Base-by-base conservation (phyloP, 2,329 filamentous ascomycete species). In the Fusarium paranaense region DNA sequence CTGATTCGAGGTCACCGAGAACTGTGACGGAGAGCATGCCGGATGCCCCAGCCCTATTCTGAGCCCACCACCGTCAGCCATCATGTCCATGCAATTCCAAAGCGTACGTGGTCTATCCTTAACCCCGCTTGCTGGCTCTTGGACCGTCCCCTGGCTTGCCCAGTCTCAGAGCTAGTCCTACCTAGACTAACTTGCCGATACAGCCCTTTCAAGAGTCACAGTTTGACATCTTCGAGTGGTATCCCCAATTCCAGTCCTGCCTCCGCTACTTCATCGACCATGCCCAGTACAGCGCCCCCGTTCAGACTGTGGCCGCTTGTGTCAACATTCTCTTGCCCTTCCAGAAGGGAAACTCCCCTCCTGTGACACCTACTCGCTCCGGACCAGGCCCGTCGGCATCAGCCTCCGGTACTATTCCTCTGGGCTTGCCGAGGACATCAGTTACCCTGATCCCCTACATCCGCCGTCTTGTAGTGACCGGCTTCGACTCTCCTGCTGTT, bases 251-350 rank as follows among this genome's bases (percentile, higher is more conserved):
- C 82, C 93, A 97, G 83, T 95, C 91, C 74, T 99, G 97, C 83
- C 91, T 96, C 76, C 90, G 91, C 66, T 98, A 96, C 85, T 99
- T 98, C 80, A 87, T 98, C 79, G 94, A 98, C 78, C 92, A 96
- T 80, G 95, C 95, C 8, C 96, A 98, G 81, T 92, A 97, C 82
- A 93, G 91, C 73, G 89, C 88, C 20, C 90, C 92, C 11, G 94
- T 98, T 16, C 95, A 98, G 84, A 94, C 95, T 10, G 90, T 98
- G 57, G 95, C 95, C 22, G 93, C 95, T 8, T 95, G 97, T 82
- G 87, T 98, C 84, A 98, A 98, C 83, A 98, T 98, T 80, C 91
- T 91, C 71, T 89, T 98, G 0, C 97, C 97, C 3, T 97, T 92
- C 81, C 96, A 98, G 82, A 93, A 91, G 82, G 82, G 66, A 71